Percentiles rank a stretch among this genome's conserved stretches.
These are phyloP conservation scores for Taiozyma sp. DNA, from an alignment of 1,139 yeast genomes.

Conservation along the genomic window DNA sequence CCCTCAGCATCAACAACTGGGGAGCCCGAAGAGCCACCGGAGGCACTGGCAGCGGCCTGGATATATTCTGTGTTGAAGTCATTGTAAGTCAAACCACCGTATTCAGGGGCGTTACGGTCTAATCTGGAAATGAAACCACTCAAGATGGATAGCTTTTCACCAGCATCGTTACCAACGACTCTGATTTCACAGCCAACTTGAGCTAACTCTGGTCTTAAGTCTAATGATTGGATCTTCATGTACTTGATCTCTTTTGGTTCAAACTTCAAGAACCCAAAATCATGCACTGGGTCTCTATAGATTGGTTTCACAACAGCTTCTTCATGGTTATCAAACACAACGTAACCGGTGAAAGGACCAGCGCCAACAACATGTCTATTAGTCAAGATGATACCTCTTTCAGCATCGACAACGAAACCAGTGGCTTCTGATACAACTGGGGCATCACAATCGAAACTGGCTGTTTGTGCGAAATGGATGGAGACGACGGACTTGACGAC, in stretches of 20 bases:
- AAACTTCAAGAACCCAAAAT: constrained; percentile 74
- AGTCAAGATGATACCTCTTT: constrained; percentile 76
- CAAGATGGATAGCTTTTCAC: constrained; percentile 83
- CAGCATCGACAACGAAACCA: constrained; percentile 89
- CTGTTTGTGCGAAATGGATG: constrained; percentile 83
- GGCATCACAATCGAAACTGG: constrained; percentile 79
- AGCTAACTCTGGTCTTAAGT: constrained; percentile 76
- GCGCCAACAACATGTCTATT: constrained; percentile 95
- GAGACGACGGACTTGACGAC: constrained; percentile 88
- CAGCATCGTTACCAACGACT: constrained; percentile 95
- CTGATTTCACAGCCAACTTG: constrained; percentile 87
- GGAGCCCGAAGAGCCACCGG: constrained; percentile 95
- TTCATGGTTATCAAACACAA: constrained; percentile 91
- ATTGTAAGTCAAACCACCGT: constrained; percentile 83
- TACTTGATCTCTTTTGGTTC: constrained; percentile 69
- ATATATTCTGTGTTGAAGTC: constrained; percentile 95
- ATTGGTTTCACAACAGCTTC: constrained; percentile 84
- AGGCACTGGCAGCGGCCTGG: constrained; percentile 94
- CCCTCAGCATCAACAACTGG: constrained; percentile 90
- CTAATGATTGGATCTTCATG: constrained; percentile 62
- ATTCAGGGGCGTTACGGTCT: constrained; percentile 93
- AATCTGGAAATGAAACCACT: constrained; percentile 87
- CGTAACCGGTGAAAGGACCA: constrained; percentile 89
- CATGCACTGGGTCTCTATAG: constrained; percentile 83
- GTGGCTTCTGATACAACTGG: constrained; percentile 87